Percentiles rank a stretch among this genome's conserved stretches.
Evolutionary conservation across 2,329 filamentous ascomycete species (phyloP).

Genomic region (Sporothrix curviconia): DNA sequence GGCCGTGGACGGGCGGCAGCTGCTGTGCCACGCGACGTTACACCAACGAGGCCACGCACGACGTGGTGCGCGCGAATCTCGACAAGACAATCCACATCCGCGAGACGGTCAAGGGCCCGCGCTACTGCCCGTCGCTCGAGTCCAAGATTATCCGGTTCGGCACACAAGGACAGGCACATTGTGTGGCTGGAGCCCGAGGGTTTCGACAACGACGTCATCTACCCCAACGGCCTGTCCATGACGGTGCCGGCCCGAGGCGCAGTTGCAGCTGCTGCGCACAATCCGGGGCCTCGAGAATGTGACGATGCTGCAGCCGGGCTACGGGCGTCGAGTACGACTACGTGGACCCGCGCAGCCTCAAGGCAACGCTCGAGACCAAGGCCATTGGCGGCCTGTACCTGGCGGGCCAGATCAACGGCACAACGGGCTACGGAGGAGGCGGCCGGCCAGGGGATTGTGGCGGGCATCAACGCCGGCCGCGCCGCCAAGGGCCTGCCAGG

Average conservation of each 20-base stretch:
- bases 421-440: slow-evolving; percentile 97
- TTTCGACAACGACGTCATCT: slow-evolving; percentile 81
- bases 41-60: slow-evolving; percentile 77
- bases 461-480: slow-evolving; percentile 91
- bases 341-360: slow-evolving; percentile 83
- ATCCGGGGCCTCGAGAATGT: slow-evolving; percentile 84
- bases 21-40: slow-evolving; percentile 82
- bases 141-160: slow-evolving; percentile 87
- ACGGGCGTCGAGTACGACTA: slow-evolving; percentile 99
- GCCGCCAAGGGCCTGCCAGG: slow-evolving; percentile 58
- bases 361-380: slow-evolving; percentile 90
- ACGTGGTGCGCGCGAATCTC: slow-evolving; percentile 80
- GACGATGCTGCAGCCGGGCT: slow-evolving; percentile 87
- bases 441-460: slow-evolving; percentile 84
- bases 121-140: slow-evolving; percentile 93
- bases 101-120: slow-evolving; percentile 86
- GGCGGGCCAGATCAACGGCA: slow-evolving; percentile 96
- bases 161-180: slow-evolving; percentile 72
- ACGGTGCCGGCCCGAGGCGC: slow-evolving; percentile 84
- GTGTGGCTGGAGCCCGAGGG: slow-evolving; percentile 98
- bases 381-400: slow-evolving; percentile 81
- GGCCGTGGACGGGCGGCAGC: slow-evolving; percentile 65
- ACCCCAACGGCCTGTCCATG: slow-evolving; percentile 96
- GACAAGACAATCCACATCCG: slow-evolving; percentile 94
- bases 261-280: slow-evolving; percentile 77